Evolutionary conservation across 2,329 filamentous ascomycete genomes (phyloP), one percentile per base, ranked within the genome.

Genomic region (Diplodia seriata): DNA sequence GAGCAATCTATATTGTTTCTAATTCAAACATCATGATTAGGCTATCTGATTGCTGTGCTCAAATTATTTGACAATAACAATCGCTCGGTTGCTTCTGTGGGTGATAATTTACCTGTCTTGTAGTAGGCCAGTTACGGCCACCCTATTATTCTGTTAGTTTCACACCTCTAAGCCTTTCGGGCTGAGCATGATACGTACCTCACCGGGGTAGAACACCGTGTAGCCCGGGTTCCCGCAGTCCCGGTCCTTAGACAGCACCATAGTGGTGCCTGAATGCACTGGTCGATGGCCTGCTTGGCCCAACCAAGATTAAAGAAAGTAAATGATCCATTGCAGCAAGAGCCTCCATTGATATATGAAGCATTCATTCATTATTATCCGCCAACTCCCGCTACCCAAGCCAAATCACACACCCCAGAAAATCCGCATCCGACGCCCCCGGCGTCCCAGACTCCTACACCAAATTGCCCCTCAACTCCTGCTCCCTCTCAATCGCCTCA

Each of bases 401-500:
- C 43, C 43, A 47, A 47, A 20, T 12, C 43, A 20, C n/a, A 47
- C 7, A 47, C 18, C 5, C 18, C 40, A 26, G 26, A n/a, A 18
- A 43, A 18, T 18, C 3, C 18, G 40, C 40, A 43, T n/a, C 15
- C 40, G 31, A 9, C 31, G 31, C 31, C 0, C 6, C 31, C 31
- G 7, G n/a, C 43, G 7, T 47, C 43, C 20, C 4, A 18, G 0
- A 5, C 43, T 73, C 66, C 40, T 26, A 78, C 1, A 77, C 67
- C 80, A 97, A 78, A 76, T 97, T 97, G 1, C 94, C 94, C 67
- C 94, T 85, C 78, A 91, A 84, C 55, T 89, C 93, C 84, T 97
- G 94, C 80, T 97, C 94, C 62, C 94, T 84, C 85, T 97, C 94
- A 78, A 97, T 96, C 2, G 94, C 94, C 84, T 97, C 94, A 75